phyloP scores from a whole-genome alignment of 129 eudicot species.

The Ambrosia artemisiifolia region DNA sequence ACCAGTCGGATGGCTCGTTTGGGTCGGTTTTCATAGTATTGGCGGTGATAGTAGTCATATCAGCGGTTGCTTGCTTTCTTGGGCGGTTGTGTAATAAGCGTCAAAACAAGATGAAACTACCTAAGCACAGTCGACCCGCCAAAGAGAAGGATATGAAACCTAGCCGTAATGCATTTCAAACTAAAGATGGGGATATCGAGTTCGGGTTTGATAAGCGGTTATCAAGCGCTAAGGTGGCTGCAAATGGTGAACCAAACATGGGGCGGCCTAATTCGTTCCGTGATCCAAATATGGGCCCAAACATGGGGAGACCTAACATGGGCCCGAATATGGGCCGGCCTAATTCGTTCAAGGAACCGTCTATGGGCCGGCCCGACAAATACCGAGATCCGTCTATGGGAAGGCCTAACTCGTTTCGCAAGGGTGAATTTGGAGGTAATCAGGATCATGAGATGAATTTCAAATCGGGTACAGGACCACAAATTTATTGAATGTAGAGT shows the following conservation, averaged over 20 bases:
- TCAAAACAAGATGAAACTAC: slow-evolving; percentile 28
- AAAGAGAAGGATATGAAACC: slow-evolving; percentile 39
- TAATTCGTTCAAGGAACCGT: slow-evolving; percentile 9
- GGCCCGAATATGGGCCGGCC: slow-evolving; percentile 22
- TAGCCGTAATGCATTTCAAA: slow-evolving; percentile 38
- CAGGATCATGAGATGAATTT: slow-evolving; percentile 41
- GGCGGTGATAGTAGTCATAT: slow-evolving; percentile 41
- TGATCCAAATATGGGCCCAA: slow-evolving; percentile 19
- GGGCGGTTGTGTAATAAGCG: slow-evolving; percentile 38
- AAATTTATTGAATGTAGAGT: slow-evolving; percentile 23
- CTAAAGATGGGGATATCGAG: slow-evolving; percentile 43
- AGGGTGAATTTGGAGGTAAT: slow-evolving; percentile 41
- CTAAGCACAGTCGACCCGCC: slow-evolving; percentile 26
- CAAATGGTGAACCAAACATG: slow-evolving; percentile 33
- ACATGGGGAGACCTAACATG: slow-evolving; percentile 24
- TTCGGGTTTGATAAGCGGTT: slow-evolving; percentile 42
- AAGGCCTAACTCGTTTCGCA: slow-evolving; percentile 34
- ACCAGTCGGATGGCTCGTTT: slow-evolving; percentile 32
- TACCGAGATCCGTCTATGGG: slow-evolving; percentile 31
- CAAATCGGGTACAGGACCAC: slow-evolving; percentile 35
- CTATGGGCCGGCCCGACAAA: slow-evolving; percentile 28
- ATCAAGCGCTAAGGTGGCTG: slow-evolving; percentile 39
- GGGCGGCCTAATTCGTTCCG: slow-evolving; percentile 19
- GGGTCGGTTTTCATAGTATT: slow-evolving; percentile 42
- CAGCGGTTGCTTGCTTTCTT: slow-evolving; percentile 41